Evolutionary conservation across 2,329 filamentous ascomycete species (phyloP).

Genomic region (Ascomycota sp.): DNA sequence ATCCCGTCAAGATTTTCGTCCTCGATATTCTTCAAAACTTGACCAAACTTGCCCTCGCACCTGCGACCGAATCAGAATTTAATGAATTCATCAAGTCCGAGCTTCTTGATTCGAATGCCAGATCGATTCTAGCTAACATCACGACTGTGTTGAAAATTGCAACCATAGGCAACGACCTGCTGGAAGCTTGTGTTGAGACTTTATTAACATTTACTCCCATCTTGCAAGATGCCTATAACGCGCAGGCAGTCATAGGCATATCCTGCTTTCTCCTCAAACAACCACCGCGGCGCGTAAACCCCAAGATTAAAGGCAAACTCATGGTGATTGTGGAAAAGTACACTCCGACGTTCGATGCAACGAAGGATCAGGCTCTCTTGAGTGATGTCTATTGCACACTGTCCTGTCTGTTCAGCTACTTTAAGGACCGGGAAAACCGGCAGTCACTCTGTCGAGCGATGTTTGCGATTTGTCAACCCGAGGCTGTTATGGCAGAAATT

Average conservation of each 20-base stretch:
- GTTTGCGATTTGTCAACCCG: conserved; percentile 41
- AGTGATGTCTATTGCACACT: conserved; percentile 49
- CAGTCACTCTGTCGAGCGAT: conserved; percentile 53
- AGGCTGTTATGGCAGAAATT: conserved; percentile 35
- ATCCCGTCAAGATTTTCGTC: conserved; percentile 67
- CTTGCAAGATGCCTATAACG: conserved; percentile 43
- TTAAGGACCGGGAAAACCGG: conserved; percentile 61
- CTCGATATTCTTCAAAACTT: conserved; percentile 53
- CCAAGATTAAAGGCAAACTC: conserved; percentile 61
- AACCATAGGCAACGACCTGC: conserved; percentile 44
- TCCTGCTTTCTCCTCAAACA: conserved; percentile 64
- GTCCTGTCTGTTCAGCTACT: conserved; percentile 69
- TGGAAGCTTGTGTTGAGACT: conserved; percentile 58
- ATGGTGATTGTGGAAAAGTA: conserved; percentile 65
- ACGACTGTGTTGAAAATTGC: conserved; percentile 40
- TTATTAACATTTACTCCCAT: conserved; percentile 55
- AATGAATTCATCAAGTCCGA: conserved; percentile 32
- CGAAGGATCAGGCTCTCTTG: conserved; percentile 24
- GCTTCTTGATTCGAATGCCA: conserved; percentile 32
- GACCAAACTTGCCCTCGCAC: conserved; percentile 33
- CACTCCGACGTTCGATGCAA: conserved; percentile 34
- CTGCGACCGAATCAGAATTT: conserved; percentile 30
- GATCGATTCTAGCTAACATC: conserved; percentile 42
- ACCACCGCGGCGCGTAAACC: conserved; percentile 61
- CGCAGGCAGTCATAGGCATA: conserved; percentile 57